Base-by-base conservation (phyloP, 768 basidiomycete genomes). In the Amanita rimosa region DNA sequence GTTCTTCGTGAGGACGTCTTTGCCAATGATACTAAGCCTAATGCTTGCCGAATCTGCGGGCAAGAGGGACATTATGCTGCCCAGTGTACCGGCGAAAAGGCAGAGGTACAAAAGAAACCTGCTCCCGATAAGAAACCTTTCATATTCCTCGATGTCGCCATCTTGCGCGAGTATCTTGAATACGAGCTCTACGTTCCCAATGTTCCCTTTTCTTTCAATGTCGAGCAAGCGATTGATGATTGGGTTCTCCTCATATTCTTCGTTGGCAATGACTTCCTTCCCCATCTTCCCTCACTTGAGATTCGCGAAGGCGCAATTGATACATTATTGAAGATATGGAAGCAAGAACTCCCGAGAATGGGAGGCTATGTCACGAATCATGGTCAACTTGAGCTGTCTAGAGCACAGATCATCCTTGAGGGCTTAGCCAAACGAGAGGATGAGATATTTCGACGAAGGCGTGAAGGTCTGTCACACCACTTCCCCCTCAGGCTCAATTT, bases 161-260 rank as follows among this genome's bases (percentile, higher is more conserved):
- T 89, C 57, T 72, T 99, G 57, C 87, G 96, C 67, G 96, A 99
- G 70, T 99, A 99, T 71, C 84, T 99, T 57, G 90, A 95, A 69
- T 81, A 89, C 63, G 96, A 98, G 64, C 83, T 99, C 55, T 81
- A 90, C 67, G 75, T 95, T 27, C 71, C 83, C n/a, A 68, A 77
- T 52, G 65, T 76, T 14, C 70, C 82, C 2, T 93, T 96, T 69
- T 81, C 84, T 27, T 97, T 95, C 76, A 81, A 87, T 59, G 74
- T 97, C 64, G 96, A 99, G 67, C 83, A 85, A 66, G 93, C 96
- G 33, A 88, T 99, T 66, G 96, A 99, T 76, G 96, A 99, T 66
- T 99, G 96, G 96, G 91, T 99, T 57, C 81, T 99, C 61, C 79
- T 99, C 60, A 98, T 98, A 57, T 99, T 99, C 81, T 97, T 99